Conservation (phyloP, 1,284 basidiomycete species). For the Cutaneotrichosporon cavernicola region DNA sequence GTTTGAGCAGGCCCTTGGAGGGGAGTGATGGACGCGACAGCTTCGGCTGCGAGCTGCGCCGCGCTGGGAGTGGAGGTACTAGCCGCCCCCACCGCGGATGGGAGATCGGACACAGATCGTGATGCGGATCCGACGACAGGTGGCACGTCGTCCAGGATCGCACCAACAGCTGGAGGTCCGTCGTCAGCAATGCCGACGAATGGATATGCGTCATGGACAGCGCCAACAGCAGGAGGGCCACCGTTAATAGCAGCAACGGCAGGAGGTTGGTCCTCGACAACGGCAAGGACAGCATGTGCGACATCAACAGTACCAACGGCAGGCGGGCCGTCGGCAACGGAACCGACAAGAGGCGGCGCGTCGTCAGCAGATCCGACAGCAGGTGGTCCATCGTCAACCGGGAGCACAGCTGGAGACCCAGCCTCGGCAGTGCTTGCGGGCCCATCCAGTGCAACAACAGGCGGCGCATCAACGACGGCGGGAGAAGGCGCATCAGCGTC, state of each 20-base stretch:
- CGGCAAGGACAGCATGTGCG: neutral
- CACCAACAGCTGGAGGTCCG: neutral
- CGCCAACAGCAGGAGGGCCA: neutral
- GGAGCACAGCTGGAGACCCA: too few species aligned
- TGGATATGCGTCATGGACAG: neutral
- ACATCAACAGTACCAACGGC: neutral
- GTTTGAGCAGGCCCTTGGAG: neutral
- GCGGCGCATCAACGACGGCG: neutral
- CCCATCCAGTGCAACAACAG: neutral
- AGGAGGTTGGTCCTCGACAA: neutral
- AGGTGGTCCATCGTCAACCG: neutral
- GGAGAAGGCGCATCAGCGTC: neutral
- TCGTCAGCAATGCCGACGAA: too few species aligned
- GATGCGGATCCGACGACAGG: neutral
- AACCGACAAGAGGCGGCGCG: neutral
- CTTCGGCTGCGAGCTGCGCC: slow-evolving; percentile 6
- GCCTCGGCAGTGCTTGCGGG: neutral
- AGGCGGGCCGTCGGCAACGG: neutral
- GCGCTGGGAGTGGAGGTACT: neutral
- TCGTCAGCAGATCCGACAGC: neutral
- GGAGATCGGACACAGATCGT: neutral
- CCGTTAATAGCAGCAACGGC: neutral
- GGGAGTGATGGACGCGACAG: slow-evolving; percentile 9
- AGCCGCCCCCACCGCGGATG: neutral
- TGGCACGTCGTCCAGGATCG: neutral